Conservation (phyloP, 495 filamentous ascomycete genomes). For the Aspergillus hancockii region DNA sequence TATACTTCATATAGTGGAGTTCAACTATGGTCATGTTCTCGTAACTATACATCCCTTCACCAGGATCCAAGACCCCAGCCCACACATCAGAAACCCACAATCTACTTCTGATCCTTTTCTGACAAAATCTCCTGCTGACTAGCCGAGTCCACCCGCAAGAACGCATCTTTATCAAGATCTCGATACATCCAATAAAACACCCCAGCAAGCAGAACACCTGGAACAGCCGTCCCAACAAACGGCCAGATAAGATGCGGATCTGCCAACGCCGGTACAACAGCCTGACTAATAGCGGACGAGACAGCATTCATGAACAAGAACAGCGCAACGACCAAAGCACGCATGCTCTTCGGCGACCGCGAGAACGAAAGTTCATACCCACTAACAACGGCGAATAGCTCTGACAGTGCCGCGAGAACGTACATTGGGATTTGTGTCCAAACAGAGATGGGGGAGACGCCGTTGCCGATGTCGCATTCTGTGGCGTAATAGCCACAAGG, state of each 20-base stretch:
- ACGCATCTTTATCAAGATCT: background rate
- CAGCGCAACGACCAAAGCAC: background rate
- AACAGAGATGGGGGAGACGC: background rate
- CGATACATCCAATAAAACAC: background rate
- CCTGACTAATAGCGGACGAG: background rate
- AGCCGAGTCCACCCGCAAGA: background rate
- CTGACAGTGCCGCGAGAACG: background rate
- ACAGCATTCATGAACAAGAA: background rate
- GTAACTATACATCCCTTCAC: too few relatives aligned
- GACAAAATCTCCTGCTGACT: background rate
- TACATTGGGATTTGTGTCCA: background rate
- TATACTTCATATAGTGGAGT: too few relatives aligned
- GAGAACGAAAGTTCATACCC: background rate
- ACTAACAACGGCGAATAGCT: background rate
- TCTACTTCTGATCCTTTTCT: background rate
- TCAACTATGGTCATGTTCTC: too few relatives aligned
- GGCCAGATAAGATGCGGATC: background rate
- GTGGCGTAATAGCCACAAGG: background rate
- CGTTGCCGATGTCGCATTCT: background rate
- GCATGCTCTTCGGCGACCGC: background rate
- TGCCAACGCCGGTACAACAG: background rate
- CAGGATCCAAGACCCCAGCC: too few relatives aligned
- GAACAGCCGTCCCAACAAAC: background rate
- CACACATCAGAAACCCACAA: too few relatives aligned
- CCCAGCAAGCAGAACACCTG: background rate